Conservation (phyloP, 257 asterid genomes). For the Leonotis leonurus region DNA sequence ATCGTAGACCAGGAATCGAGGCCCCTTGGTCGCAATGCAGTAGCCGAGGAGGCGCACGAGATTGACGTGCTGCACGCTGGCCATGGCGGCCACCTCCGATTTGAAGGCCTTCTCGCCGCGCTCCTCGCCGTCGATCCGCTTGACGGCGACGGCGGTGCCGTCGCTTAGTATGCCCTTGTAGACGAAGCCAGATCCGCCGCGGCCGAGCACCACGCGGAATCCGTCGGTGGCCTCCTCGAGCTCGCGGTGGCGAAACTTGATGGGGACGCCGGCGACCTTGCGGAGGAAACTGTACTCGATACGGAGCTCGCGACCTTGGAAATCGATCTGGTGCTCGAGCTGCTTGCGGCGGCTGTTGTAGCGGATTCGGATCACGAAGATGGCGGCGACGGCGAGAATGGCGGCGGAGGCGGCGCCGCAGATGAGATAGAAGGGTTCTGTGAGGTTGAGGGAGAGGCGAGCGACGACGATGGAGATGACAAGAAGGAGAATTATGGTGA, state of each 20-base stretch:
- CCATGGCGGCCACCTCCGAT: constrained; percentile 73
- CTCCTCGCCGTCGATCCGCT: constrained; percentile 67
- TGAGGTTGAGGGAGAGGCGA: constrained; percentile 34
- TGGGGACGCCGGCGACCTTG: constrained; percentile 77
- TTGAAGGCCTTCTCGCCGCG: constrained; percentile 56
- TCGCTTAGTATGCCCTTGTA: constrained; percentile 57
- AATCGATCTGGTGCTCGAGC: constrained; percentile 36
- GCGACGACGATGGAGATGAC: constrained; percentile 34
- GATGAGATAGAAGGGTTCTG: constrained; percentile 45
- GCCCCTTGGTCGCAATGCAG: constrained; percentile 39
- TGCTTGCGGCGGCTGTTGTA: constrained; percentile 28
- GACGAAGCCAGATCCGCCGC: constrained; percentile 61
- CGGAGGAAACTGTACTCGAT: constrained; percentile 75
- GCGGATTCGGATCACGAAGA: constrained; percentile 29
- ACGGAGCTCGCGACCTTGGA: constrained; percentile 65
- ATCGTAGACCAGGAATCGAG: constrained; percentile 55
- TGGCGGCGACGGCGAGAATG: constrained; percentile 31
- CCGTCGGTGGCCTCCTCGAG: constrained; percentile 69
- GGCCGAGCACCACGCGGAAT: constrained; percentile 44
- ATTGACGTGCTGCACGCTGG: constrained; percentile 76
- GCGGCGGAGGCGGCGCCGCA: constrained; percentile 58
- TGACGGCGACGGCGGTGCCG: constrained; percentile 60
- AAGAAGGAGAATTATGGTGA: constrained; percentile 25
- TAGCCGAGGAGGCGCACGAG: constrained; percentile 68
- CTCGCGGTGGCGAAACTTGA: constrained; percentile 55